Base-by-base conservation (phyloP, 1,139 yeast genomes). In the Blastobotrys indianensis region DNA sequence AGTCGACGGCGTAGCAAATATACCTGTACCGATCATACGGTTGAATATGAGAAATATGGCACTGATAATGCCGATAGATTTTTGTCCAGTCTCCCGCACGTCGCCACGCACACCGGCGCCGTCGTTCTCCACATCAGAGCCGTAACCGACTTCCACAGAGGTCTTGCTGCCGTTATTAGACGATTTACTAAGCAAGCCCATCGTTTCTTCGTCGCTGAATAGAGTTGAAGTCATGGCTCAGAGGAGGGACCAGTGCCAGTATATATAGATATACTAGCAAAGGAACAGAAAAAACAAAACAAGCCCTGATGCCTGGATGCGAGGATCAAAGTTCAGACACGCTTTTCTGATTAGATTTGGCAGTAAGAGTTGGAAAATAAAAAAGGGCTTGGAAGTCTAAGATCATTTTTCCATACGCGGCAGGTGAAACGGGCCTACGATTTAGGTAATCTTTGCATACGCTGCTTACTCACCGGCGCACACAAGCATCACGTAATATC, bases 11-110 rank as follows among this genome's bases (percentile, higher is more conserved):
- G 90, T 83, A 36, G 92, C 81, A 63, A 86, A 86, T 44, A 86
- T 84, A 62, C 95, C 95, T 8, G 94, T 85, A 54, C 95, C 95
- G 55, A 86, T 74, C 81, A 85, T 85, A 63, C 94, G 73, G 63
- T 85, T 85, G 58, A 85, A 72, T 63, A 84, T 80, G 45, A 85
- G 69, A 58, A 81, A 81, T 25, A 80, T 73, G 41, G 87, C 85
- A 2, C 87, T 80, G n/a, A 77, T 49, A 32, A 76, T 63, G n/a
- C 92, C 90, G 45, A 83, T 73, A 48, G 74, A 74, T 32, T 46
- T 51, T 33, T 47, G 35, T 12, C 33, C 41, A 16, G 44, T 46
- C 9, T 43, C 49, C 10, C 37, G 17, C 1, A 46, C 29, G 1
- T 20, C 29, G 8, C 44, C 49, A 13, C 16, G 34, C 43, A 28